Conservation (phyloP, 2,329 filamentous ascomycete genomes). For the Fusarium mundagurra region DNA sequence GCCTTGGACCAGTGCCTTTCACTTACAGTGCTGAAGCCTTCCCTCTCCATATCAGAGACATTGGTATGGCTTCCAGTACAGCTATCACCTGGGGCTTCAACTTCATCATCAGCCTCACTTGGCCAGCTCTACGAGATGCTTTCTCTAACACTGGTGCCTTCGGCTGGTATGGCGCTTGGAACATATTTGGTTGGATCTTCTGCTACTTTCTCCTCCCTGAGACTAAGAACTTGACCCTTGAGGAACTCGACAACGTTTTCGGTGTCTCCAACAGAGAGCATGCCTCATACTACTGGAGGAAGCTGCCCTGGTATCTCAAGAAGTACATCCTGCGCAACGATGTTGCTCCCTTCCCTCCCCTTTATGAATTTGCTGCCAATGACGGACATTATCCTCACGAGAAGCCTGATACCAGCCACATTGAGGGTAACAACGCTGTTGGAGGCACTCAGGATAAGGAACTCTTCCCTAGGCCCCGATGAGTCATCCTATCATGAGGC, state of each 20-base stretch:
- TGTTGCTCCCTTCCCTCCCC: conserved; percentile 44
- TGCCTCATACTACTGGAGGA: conserved; percentile 44
- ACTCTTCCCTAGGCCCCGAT: neutral
- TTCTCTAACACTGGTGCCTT: conserved; percentile 51
- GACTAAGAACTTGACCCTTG: conserved; percentile 49
- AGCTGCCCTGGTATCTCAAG: conserved; percentile 47
- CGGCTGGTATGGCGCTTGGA: conserved; percentile 53
- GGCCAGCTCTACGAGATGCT: conserved; percentile 37
- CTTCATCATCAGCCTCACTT: conserved; percentile 51
- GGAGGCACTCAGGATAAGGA: neutral
- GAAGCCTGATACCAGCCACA: conserved; percentile 17
- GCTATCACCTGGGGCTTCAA: conserved; percentile 55
- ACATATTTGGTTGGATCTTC: conserved; percentile 47
- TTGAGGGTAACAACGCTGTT: neutral
- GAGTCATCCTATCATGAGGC: rapidly evolving
- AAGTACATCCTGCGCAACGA: conserved; percentile 45
- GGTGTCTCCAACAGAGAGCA: conserved; percentile 46
- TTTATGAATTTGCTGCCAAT: conserved; percentile 45
- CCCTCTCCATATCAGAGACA: conserved; percentile 64
- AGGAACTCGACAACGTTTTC: conserved; percentile 50
- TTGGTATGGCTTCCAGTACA: conserved; percentile 62
- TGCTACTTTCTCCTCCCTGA: conserved; percentile 49
- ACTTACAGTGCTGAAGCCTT: conserved; percentile 70
- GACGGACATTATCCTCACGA: conserved; percentile 28
- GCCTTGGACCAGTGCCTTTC: conserved; percentile 67